phyloP scores from a whole-genome alignment of 768 basidiomycete genomes.

The Tulasnella sp. region DNA sequence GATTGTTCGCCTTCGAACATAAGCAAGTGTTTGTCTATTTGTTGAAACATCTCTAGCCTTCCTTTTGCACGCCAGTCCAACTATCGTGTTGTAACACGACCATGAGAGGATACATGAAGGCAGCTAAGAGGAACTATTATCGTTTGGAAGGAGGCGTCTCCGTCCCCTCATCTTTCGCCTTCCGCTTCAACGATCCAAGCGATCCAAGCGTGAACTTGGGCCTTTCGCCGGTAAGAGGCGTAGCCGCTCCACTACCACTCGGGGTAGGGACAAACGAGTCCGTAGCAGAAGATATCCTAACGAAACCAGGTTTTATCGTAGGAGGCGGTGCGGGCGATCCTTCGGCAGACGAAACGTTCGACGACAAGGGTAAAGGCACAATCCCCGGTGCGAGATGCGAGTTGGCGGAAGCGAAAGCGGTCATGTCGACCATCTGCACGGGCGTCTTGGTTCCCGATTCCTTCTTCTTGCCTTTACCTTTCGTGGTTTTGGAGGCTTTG shows the following conservation, averaged over 20 bases:
- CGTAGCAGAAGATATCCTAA: neutral
- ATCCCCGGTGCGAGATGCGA: slow-evolving; percentile 37
- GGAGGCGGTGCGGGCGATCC: slow-evolving; percentile 25
- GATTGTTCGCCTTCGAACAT: neutral
- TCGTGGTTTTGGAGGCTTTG: slow-evolving; percentile 68
- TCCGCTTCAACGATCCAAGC: slow-evolving; percentile 65
- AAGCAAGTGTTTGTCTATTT: neutral
- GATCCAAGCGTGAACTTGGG: slow-evolving; percentile 63
- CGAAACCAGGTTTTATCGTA: slow-evolving; percentile 13
- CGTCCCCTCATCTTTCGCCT: slow-evolving; percentile 57
- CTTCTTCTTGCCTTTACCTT: slow-evolving; percentile 54
- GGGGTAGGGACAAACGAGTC: slow-evolving; percentile 50
- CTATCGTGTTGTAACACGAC: neutral
- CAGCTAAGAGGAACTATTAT: slow-evolving; percentile 19
- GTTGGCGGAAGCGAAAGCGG: slow-evolving; percentile 57
- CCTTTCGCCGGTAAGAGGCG: slow-evolving; percentile 46
- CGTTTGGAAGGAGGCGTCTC: slow-evolving; percentile 58
- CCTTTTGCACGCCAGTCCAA: neutral
- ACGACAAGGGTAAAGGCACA: slow-evolving; percentile 30
- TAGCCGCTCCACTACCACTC: slow-evolving; percentile 26
- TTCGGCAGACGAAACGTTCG: slow-evolving; percentile 30
- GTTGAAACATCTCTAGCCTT: neutral
- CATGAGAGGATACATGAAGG: neutral
- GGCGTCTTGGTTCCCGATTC: slow-evolving; percentile 43
- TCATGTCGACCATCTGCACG: slow-evolving; percentile 35